Evolutionary conservation across 2,329 filamentous ascomycete genomes (phyloP).

Genomic region (Dothidotthia symphoricarpi): DNA sequence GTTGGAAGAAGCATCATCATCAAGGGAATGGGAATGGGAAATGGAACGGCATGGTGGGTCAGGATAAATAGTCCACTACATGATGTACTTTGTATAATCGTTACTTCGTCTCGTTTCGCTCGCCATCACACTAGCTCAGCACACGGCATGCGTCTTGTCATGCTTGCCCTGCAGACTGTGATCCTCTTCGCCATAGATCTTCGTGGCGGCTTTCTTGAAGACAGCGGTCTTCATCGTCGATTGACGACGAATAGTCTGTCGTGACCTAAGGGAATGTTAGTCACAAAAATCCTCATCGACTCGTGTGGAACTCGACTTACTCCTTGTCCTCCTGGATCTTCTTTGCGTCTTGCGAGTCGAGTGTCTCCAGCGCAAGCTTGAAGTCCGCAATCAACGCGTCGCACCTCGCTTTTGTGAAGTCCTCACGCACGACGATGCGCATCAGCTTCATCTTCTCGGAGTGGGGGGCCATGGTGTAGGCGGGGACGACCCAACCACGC

Average conservation of each 20-base stretch:
- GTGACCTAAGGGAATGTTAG: constrained; percentile 21
- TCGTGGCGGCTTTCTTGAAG: constrained; percentile 37
- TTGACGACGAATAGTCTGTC: constrained; percentile 26
- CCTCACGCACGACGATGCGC: constrained; percentile 87
- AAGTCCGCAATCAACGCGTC: constrained; percentile 76
- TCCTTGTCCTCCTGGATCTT: constrained; percentile 67
- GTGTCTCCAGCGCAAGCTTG: constrained; percentile 68
- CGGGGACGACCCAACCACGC: constrained; percentile 88
- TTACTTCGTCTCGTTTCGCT: too few species aligned
- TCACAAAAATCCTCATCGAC: too few species aligned
- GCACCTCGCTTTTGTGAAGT: constrained; percentile 80
- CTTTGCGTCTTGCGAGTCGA: constrained; percentile 72
- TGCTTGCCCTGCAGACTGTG: constrained; percentile 88
- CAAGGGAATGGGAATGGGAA: too few species aligned
- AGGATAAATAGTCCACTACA: too few species aligned
- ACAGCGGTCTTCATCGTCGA: constrained; percentile 28
- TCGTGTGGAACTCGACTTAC: constrained; percentile 50
- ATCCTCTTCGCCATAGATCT: constrained; percentile 70
- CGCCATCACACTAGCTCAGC: too few species aligned
- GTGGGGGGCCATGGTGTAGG: constrained; percentile 95
- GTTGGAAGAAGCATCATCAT: too few species aligned
- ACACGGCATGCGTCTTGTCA: constrained; percentile 86
- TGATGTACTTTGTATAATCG: too few species aligned
- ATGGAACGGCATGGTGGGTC: too few species aligned
- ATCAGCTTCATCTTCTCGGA: constrained; percentile 84